Conservation (phyloP, 1,284 basidiomycete species). For the Ceratobasidium papillatum region DNA sequence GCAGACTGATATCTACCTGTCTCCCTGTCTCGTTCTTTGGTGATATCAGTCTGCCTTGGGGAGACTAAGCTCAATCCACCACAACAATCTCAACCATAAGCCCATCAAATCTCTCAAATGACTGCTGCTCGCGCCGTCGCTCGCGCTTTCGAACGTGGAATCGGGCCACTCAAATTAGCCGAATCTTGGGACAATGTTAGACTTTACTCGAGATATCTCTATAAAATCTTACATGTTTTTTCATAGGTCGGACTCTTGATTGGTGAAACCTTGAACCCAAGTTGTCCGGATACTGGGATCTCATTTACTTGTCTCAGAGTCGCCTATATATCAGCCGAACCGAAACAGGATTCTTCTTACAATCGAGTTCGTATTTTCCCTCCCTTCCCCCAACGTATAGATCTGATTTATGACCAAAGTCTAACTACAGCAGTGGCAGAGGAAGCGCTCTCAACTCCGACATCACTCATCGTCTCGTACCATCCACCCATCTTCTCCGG, state of each 20-base stretch:
- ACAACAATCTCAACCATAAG: background rate
- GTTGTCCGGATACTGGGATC: background rate
- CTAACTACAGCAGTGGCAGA: conserved; percentile 79
- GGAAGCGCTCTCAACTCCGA: conserved; percentile 73
- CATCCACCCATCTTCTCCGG: conserved; percentile 90
- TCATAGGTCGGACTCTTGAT: conserved; percentile 81
- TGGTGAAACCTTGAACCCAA: conserved; percentile 58
- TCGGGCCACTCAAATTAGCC: conserved; percentile 85
- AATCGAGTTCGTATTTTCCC: conserved; percentile 71
- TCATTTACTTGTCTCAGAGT: conserved; percentile 61
- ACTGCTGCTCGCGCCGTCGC: conserved; percentile 34
- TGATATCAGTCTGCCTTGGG: too few relatives aligned
- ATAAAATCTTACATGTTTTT: conserved; percentile 40
- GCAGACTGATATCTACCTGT: too few relatives aligned
- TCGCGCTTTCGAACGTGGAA: conserved; percentile 69
- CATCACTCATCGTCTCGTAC: conserved; percentile 81
- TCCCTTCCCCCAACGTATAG: background rate
- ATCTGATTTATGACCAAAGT: conserved; percentile 55
- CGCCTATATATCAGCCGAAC: conserved; percentile 66
- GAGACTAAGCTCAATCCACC: too few relatives aligned
- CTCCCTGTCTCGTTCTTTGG: too few relatives aligned
- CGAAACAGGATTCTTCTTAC: conserved; percentile 79
- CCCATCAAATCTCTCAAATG: background rate
- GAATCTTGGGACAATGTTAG: conserved; percentile 92
- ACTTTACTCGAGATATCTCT: conserved; percentile 27